A percentile compares a stretch with the other conserved stretches of the same genome.
Evolutionary conservation across 192 early-diverging fungal genomes (phyloP).

Genomic region (Piromyces finnis): DNA sequence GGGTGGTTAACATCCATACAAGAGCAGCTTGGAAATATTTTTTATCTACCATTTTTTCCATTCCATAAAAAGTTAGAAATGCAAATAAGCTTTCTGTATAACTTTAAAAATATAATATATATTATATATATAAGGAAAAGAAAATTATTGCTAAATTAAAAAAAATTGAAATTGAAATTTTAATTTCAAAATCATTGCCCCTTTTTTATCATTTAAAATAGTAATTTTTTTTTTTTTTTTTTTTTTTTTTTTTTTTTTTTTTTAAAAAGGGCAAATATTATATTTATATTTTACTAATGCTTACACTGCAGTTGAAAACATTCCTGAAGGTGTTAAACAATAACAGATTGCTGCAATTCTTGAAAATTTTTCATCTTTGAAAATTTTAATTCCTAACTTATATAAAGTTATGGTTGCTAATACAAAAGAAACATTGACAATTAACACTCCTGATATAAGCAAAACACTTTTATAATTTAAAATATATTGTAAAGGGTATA

Average conservation of each 20-base stretch:
- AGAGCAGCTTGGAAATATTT: conserved; percentile 41
- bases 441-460: conserved; percentile 40
- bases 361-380: conserved; percentile 32
- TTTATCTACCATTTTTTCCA: conserved; percentile 28
- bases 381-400: conserved; percentile 11
- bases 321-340: conserved; percentile 51
- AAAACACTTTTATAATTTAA: conserved; percentile 19
- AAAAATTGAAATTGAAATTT: too few relatives aligned
- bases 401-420: conserved; percentile 52
- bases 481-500: conserved; percentile 20
- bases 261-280: too few relatives aligned
- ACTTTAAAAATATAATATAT: too few relatives aligned
- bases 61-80: conserved; percentile 54
- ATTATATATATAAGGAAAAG: too few relatives aligned
- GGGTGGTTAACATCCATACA: conserved; percentile 30
- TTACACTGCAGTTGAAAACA: conserved; percentile 73
- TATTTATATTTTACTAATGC: too few relatives aligned
- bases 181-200: too few relatives aligned
- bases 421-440: conserved; percentile 61
- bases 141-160: too few relatives aligned
- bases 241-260: too few relatives aligned
- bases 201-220: too few relatives aligned
- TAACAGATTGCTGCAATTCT: conserved; percentile 49
- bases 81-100: conserved; percentile 78
- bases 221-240: too few relatives aligned